Percentiles rank a stretch among this genome's conserved stretches.
Conservation (phyloP, 148 eudicot genomes). For the Mesembryanthemum crystallinum region DNA sequence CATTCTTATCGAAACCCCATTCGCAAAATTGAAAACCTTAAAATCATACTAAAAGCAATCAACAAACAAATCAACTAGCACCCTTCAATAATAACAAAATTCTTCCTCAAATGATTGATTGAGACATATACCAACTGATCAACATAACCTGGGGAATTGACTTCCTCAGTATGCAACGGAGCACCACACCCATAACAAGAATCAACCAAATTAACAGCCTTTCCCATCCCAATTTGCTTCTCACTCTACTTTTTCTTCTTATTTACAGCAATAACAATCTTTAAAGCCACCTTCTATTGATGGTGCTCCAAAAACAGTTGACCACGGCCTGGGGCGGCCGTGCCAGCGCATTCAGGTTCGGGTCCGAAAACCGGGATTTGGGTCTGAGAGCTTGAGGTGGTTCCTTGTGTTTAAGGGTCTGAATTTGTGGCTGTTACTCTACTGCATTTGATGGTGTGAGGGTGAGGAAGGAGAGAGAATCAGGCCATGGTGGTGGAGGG, state of each 20-base stretch:
- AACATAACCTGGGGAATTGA: conserved; percentile 85
- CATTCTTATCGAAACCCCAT: background rate
- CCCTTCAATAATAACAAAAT: background rate
- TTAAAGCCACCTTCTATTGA: conserved; percentile 45
- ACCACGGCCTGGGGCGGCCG: conserved; percentile 73
- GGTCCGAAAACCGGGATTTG: conserved; percentile 22
- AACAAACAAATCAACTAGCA: background rate
- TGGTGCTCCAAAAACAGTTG: conserved; percentile 62
- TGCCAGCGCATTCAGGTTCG: conserved; percentile 55
- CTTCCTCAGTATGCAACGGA: conserved; percentile 66
- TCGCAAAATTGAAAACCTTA: background rate
- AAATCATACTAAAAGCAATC: background rate
- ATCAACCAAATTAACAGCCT: conserved; percentile 27
- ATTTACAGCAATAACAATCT: conserved; percentile 28
- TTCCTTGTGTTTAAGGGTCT: conserved; percentile 24
- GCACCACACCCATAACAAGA: conserved; percentile 97
- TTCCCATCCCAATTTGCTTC: conserved; percentile 34
- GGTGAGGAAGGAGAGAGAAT: too few relatives aligned
- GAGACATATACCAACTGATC: conserved; percentile 78
- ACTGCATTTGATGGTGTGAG: conserved; percentile 34
- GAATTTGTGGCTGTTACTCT: conserved; percentile 27
- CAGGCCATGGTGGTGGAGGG: too few relatives aligned
- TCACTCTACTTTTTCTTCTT: conserved; percentile 51
- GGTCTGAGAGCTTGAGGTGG: conserved; percentile 13
- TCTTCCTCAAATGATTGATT: too few relatives aligned